These are phyloP conservation scores for Penicillium maclennaniae DNA, from an alignment of 495 filamentous ascomycete genomes.

Conservation along the genomic window DNA sequence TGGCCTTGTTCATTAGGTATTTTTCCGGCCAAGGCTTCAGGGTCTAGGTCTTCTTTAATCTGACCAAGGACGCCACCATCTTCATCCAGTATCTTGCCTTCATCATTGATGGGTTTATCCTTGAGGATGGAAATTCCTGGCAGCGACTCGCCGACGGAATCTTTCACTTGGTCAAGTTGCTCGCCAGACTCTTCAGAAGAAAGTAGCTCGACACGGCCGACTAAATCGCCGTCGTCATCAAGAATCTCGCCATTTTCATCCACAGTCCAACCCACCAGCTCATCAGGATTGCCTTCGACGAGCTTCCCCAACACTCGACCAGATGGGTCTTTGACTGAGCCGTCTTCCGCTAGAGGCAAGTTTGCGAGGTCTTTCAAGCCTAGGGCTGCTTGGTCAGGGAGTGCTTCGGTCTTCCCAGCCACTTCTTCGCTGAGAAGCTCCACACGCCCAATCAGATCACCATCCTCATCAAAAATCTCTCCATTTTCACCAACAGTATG, in stretches of 20 bases:
- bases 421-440: too few species aligned
- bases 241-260: constrained; percentile 35
- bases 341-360: too few species aligned
- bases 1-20: constrained; percentile 48
- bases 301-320: background rate
- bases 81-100: constrained; percentile 28
- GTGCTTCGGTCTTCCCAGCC: too few species aligned
- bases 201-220: constrained; percentile 18
- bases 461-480: background rate
- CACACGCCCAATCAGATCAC: too few species aligned
- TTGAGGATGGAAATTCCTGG: constrained; percentile 6
- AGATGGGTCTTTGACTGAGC: too few species aligned
- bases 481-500: background rate
- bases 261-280: constrained; percentile 29
- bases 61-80: constrained; percentile 43
- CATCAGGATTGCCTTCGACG: constrained; percentile 20
- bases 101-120: too few species aligned
- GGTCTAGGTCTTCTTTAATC: constrained; percentile 30
- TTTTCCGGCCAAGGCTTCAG: constrained; percentile 42
- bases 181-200: too few species aligned
- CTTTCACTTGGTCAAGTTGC: too few species aligned
- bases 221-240: constrained; percentile 27
- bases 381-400: too few species aligned
- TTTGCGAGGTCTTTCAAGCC: too few species aligned
- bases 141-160: constrained; percentile 11